A percentile compares a stretch with the other conserved stretches of the same genome.
phyloP scores from a whole-genome alignment of 768 basidiomycete genomes.

The Astraeus odoratus region DNA sequence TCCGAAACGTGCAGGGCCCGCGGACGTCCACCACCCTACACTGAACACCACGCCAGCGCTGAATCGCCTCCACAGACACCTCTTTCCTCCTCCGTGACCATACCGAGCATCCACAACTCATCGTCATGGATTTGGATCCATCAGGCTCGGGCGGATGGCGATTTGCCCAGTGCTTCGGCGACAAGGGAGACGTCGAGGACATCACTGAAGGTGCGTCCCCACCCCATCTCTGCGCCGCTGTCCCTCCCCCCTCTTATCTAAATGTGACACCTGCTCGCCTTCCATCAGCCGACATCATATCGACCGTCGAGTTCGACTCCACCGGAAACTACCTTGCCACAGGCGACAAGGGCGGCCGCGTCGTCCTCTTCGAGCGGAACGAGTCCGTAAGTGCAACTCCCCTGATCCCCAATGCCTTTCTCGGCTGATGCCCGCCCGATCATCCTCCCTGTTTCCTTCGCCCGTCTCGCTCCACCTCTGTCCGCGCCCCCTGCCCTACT shows the following conservation, averaged over 20 bases:
- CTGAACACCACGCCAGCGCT: no score
- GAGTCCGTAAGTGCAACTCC: constrained; percentile 68
- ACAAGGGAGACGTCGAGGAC: constrained; percentile 99
- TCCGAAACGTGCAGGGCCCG: constrained; percentile 20
- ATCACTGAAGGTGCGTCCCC: constrained; percentile 86
- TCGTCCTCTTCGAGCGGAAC: constrained; percentile 97
- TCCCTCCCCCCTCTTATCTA: constrained; percentile 8
- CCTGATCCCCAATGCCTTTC: constrained; percentile 9
- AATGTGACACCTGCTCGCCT: constrained; percentile 6
- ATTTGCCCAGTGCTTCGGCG: constrained; percentile 99
- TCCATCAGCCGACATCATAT: constrained; percentile 93
- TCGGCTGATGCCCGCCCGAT: constrained; percentile 30
- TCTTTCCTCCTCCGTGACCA: constrained; percentile 7
- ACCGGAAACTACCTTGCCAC: constrained; percentile 99
- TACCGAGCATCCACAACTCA: constrained; percentile 20
- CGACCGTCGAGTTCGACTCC: constrained; percentile 99
- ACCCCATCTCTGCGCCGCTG: constrained; percentile 4
- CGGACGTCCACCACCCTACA: no score
- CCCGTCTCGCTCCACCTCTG: constrained; percentile 11
- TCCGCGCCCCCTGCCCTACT: constrained; percentile 7
- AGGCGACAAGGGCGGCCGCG: constrained; percentile 98
- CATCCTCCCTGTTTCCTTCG: constrained; percentile 10
- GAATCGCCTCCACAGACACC: constrained; percentile 17
- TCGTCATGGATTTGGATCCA: constrained; percentile 77
- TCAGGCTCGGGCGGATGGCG: constrained; percentile 88